Percentiles rank a stretch among this genome's conserved stretches.
phyloP scores from a whole-genome alignment of 208 protist genomes.

The Leishmania amazonensis region DNA sequence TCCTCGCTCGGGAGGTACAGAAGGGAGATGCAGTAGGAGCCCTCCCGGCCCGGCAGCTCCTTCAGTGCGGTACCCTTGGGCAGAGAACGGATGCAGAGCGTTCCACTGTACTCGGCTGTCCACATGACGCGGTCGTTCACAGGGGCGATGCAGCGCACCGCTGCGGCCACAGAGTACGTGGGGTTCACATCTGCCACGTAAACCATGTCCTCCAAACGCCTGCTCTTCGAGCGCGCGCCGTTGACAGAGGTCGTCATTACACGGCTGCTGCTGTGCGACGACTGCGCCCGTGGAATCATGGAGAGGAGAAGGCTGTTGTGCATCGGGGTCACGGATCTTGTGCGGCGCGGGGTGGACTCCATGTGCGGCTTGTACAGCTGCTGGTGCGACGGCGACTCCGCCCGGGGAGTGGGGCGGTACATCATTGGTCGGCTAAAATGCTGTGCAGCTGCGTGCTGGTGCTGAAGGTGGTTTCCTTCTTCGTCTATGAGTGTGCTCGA shows the following conservation, averaged over 20 bases:
- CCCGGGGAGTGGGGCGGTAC: slow-evolving; percentile 9
- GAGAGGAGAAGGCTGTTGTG: slow-evolving; percentile 18
- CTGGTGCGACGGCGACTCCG: slow-evolving; percentile 27
- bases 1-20: slow-evolving; percentile 47
- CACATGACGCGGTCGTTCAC: slow-evolving; percentile 77
- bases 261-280: not conserved
- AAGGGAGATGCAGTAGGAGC: slow-evolving; percentile 65
- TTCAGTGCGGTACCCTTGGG: slow-evolving; percentile 67
- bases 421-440: slow-evolving; percentile 3
- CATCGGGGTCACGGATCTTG: slow-evolving; percentile 19
- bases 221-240: not conserved
- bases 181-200: slow-evolving; percentile 76
- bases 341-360: slow-evolving; percentile 11
- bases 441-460: not conserved
- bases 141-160: slow-evolving; percentile 47
- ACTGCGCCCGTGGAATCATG: slow-evolving; percentile 4
- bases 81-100: slow-evolving; percentile 62
- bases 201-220: slow-evolving; percentile 8
- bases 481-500: not conserved
- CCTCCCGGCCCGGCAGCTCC: slow-evolving; percentile 43
- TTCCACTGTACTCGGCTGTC: slow-evolving; percentile 74
- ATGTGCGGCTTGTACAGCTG: slow-evolving; percentile 27
- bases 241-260: not conserved
- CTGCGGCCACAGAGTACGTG: slow-evolving; percentile 50
- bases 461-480: not conserved